phyloP scores from a whole-genome alignment of 139 green algal genomes.

The Yamagishiella unicocca region DNA sequence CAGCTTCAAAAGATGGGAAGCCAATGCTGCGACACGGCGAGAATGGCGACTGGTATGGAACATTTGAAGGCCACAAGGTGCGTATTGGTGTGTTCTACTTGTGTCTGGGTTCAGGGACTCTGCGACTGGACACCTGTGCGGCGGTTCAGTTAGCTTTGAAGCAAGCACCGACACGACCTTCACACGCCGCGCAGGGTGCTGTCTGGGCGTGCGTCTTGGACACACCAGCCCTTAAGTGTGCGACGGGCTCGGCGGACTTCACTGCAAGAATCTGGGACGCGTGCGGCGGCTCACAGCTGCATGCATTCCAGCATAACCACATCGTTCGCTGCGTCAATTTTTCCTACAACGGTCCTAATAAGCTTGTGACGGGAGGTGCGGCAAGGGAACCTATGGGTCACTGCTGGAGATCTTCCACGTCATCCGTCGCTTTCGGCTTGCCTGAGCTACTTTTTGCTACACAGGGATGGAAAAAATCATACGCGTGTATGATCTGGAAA shows the following conservation, averaged over 20 bases:
- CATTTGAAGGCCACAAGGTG: conserved; percentile 97
- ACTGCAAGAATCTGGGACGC: conserved; percentile 95
- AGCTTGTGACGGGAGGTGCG: conserved; percentile 81
- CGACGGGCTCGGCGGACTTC: conserved; percentile 97
- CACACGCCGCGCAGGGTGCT: too few species aligned
- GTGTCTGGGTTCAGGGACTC: background rate
- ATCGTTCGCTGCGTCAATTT: conserved; percentile 94
- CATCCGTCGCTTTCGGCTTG: too few species aligned
- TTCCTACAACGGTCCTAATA: conserved; percentile 56
- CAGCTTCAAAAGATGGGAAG: conserved; percentile 96
- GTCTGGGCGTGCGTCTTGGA: conserved; percentile 97
- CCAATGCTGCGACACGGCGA: conserved; percentile 97
- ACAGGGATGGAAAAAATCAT: conserved; percentile 91
- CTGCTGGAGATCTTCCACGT: background rate
- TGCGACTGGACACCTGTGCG: background rate
- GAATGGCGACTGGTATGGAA: conserved; percentile 99
- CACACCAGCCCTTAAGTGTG: conserved; percentile 84
- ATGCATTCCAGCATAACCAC: conserved; percentile 93
- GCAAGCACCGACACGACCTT: too few species aligned
- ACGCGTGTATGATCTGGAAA: conserved; percentile 91
- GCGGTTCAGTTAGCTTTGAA: background rate
- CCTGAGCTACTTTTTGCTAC: background rate
- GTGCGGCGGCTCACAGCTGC: conserved; percentile 89
- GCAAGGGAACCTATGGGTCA: conserved; percentile 13
- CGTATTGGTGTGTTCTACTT: background rate